Percentiles rank a stretch among this genome's conserved stretches.
These are phyloP conservation scores for Aspergillus biplanus DNA, from an alignment of 495 filamentous ascomycete genomes.

Conservation along the genomic window DNA sequence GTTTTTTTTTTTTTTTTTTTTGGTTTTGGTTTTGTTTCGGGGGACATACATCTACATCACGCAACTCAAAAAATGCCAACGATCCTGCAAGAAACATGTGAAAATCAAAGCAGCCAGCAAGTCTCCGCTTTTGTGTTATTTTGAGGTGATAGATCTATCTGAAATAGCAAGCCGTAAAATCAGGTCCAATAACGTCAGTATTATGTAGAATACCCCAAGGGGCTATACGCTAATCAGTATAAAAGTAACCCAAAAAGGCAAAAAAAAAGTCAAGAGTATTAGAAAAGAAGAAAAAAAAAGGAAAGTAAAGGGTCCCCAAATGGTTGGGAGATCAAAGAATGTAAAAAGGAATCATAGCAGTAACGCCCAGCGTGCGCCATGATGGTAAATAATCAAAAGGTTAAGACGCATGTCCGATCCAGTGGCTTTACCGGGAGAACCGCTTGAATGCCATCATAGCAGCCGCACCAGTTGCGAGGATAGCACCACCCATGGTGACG, in stretches of 20 bases:
- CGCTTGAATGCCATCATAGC: constrained; percentile 49
- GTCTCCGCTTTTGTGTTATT: background rate
- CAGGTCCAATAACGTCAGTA: constrained; percentile 4
- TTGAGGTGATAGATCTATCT: background rate
- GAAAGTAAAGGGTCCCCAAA: constrained; percentile 1
- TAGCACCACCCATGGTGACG: constrained; percentile 52
- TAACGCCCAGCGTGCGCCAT: constrained; percentile 26
- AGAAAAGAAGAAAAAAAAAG: background rate
- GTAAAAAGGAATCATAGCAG: constrained; percentile 6
- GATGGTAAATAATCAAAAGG: constrained; percentile 17
- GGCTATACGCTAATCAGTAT: constrained; percentile 2
- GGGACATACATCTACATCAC: background rate
- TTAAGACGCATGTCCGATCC: background rate
- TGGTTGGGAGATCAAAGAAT: background rate
- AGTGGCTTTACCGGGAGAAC: constrained; percentile 37
- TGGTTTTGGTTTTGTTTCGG: too few relatives aligned
- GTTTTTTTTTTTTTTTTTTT: too few relatives aligned
- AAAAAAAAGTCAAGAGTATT: constrained; percentile 12
- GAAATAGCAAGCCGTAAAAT: constrained; percentile 5
- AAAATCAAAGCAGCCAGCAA: background rate
- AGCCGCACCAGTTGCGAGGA: constrained; percentile 45
- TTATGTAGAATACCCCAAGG: constrained; percentile 1
- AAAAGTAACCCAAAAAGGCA: constrained; percentile 8
- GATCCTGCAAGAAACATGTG: too few relatives aligned
- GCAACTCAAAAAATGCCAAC: background rate